These are phyloP conservation scores for Eutrema japonicum DNA, from an alignment of 345 rosid genomes.

Conservation along the genomic window DNA sequence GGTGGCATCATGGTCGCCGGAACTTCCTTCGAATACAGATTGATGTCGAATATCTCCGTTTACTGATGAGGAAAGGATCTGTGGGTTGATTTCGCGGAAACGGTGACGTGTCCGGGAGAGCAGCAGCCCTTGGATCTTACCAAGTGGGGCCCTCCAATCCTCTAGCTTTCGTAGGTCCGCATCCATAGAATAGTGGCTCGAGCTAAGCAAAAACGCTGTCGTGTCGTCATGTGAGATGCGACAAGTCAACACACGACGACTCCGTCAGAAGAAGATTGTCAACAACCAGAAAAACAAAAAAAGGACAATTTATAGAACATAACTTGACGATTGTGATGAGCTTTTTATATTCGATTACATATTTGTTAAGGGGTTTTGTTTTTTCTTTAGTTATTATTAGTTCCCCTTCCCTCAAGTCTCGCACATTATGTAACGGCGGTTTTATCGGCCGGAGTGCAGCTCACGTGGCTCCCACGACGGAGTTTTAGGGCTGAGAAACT, in stretches of 20 bases:
- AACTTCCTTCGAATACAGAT: constrained; percentile 19
- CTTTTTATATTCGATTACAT: neutral
- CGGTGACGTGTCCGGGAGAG: constrained; percentile 39
- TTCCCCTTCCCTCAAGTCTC: neutral
- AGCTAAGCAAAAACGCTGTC: neutral
- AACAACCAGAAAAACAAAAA: neutral
- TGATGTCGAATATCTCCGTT: constrained; percentile 19
- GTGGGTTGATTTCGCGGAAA: constrained; percentile 40
- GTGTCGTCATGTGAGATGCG: neutral
- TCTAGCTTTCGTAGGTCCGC: constrained; percentile 17
- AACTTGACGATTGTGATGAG: neutral
- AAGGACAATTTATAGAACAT: neutral
- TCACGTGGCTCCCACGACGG: constrained; percentile 61
- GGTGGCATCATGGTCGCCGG: constrained; percentile 87
- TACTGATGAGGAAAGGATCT: constrained; percentile 42
- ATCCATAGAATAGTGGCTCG: neutral
- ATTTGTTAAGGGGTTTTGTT: neutral
- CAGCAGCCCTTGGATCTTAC: constrained; percentile 40
- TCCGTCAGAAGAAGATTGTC: neutral
- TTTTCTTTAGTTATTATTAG: neutral
- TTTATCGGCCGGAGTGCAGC: constrained; percentile 24
- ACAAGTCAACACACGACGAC: too few relatives aligned
- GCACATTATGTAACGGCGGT: neutral
- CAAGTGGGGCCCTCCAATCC: neutral
- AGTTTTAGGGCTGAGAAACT: constrained; percentile 57